Evolutionary conservation across 176 grass and related monocot species (phyloP).

Genomic region (Avena sativa): DNA sequence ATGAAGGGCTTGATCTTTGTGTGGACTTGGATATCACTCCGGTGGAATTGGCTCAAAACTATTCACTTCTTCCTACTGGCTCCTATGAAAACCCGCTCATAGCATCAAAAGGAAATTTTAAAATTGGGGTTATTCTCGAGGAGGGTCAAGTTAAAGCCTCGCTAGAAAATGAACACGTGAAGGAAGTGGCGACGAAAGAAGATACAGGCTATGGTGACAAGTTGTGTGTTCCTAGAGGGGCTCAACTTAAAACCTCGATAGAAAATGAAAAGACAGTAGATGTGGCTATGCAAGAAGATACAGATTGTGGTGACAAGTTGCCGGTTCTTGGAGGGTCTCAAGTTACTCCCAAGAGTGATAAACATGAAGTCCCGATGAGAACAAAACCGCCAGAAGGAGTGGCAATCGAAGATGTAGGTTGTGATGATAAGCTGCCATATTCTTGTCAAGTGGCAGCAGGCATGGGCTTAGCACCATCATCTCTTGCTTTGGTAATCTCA

Average conservation of each 20-base stretch:
- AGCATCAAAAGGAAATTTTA: not conserved
- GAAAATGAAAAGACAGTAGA: not conserved
- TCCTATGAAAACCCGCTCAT: not conserved
- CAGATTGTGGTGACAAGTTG: not conserved
- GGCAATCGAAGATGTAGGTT: not conserved
- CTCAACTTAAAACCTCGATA: not conserved
- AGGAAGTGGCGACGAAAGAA: constrained; percentile 8
- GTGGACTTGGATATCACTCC: constrained; percentile 55
- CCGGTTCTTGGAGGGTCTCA: not conserved
- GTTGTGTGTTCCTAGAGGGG: not conserved
- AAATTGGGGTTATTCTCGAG: not conserved
- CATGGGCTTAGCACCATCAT: not conserved
- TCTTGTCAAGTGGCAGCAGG: not conserved
- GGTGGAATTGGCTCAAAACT: constrained; percentile 11
- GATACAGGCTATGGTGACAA: not conserved
- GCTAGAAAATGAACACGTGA: not conserved
- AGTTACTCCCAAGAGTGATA: not conserved
- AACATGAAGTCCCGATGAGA: not conserved
- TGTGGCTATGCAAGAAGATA: not conserved
- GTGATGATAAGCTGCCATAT: not conserved
- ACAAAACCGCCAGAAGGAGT: not conserved
- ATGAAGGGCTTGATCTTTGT: constrained; percentile 49
- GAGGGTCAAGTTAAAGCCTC: constrained; percentile 1
- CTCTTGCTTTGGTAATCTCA: constrained; percentile 39
- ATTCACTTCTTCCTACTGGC: not conserved